Evolutionary conservation across 768 basidiomycete species (phyloP).

Genomic region (Trametes cubensis): DNA sequence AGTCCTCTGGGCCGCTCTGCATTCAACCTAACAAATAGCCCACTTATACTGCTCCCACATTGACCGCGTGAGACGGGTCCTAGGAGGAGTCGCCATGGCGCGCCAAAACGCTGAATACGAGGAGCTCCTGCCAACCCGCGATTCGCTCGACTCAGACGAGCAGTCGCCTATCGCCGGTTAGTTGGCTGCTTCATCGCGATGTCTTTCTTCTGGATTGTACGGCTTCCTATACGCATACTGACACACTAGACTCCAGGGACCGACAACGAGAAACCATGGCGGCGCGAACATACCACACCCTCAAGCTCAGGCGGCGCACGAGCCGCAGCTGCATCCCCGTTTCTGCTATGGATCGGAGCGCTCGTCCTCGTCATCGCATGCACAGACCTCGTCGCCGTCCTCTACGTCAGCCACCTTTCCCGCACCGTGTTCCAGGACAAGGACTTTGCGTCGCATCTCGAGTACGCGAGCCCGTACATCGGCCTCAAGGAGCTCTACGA

Average conservation of each 20-base stretch:
- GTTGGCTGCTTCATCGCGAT: background rate
- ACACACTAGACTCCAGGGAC: too few species aligned
- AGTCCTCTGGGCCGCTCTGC: too few species aligned
- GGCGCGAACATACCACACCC: too few species aligned
- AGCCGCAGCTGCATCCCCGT: background rate
- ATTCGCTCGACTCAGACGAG: conserved; percentile 11
- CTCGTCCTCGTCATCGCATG: conserved; percentile 8
- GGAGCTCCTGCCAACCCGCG: conserved; percentile 5
- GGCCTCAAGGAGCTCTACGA: conserved; percentile 17
- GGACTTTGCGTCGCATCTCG: conserved; percentile 8
- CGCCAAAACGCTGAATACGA: conserved; percentile 7
- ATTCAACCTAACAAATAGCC: too few species aligned
- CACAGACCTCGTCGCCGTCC: conserved; percentile 10
- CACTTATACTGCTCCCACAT: too few species aligned
- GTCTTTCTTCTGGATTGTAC: background rate
- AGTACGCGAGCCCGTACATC: conserved; percentile 20
- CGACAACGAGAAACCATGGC: background rate
- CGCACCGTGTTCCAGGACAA: conserved; percentile 12
- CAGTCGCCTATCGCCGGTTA: background rate
- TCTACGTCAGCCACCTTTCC: conserved; percentile 11
- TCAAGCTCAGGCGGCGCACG: background rate
- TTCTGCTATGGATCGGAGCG: conserved; percentile 6
- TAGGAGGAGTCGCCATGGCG: background rate
- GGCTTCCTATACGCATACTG: background rate
- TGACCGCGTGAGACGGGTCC: too few species aligned